Base-by-base conservation (phyloP, 306 rosid genomes). In the Begonia fuchsioides region DNA sequence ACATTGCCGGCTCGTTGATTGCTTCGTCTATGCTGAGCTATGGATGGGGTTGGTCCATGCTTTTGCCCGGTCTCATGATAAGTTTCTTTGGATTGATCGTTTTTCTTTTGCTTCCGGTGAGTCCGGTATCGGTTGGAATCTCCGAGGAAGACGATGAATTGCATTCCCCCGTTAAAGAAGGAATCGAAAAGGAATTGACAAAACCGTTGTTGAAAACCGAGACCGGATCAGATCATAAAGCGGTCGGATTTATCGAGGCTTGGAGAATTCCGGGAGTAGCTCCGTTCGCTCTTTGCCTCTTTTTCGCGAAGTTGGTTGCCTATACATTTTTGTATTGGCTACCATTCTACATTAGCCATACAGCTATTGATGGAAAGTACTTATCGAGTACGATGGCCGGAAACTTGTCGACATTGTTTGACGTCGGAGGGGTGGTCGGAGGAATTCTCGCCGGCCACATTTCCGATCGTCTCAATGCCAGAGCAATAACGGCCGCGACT, bases 31-130 rank as follows among this genome's bases (percentile, higher is more conserved):
- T 92, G 63, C 60, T 92, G 83, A 50, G 57, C 62, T 73, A 82
- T 56, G 98, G 98, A 53, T 92, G 98, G 98, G 98, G 96, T 18
- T 92, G 98, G 96, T 92, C 98, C 44, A 76, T 92, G 69, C 79
- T 75, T 57, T 66, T 74, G 47, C 98, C 98, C 0, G 96, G 96
- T 43, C 48, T 85, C 38, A 60, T 92, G 8, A 82, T 67, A 12
- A 82, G 58, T 6, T 51, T 81, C 9, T 2, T 83, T 2, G 96
- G 98, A 53, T 53, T 85, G 72, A 59, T 68, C 14, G 76, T 85
- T 49, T 77, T 85, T 52, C 67, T 79, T 39, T 17, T 92, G 9
- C 77, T 92, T 64, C 87, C 98, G 0, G 80, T 79, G 16, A 50
- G 76, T 20, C 98, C 98, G 0, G 86, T 77, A 46, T 63, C 82